Evolutionary conservation across 2,329 filamentous ascomycete species (phyloP).

Genomic region (Penicillium sp.): DNA sequence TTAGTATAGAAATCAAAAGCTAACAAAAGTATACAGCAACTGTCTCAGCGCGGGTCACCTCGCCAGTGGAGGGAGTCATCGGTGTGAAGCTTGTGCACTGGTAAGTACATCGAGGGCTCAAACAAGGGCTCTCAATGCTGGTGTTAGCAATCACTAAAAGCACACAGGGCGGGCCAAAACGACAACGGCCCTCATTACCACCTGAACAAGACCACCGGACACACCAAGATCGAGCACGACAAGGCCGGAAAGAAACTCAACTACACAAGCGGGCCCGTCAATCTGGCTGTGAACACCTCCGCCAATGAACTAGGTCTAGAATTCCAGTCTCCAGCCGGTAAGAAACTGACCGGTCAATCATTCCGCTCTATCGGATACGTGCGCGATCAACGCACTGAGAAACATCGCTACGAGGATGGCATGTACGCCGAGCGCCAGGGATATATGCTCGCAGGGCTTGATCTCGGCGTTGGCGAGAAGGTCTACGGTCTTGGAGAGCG

Average conservation of each 20-base stretch:
- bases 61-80: conserved; percentile 38
- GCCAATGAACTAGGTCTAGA: conserved; percentile 35
- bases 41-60: conserved; percentile 32
- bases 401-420: conserved; percentile 32
- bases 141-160: not conserved
- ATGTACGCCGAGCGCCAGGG: conserved; percentile 38
- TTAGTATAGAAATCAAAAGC: not conserved
- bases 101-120: conserved; percentile 13
- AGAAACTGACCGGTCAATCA: conserved; percentile 37
- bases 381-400: conserved; percentile 31
- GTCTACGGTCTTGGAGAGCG: conserved; percentile 73
- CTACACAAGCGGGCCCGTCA: conserved; percentile 33
- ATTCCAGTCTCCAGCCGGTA: conserved; percentile 22
- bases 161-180: conserved; percentile 31
- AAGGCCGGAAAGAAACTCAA: conserved; percentile 21
- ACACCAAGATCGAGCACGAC: conserved; percentile 28
- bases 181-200: conserved; percentile 38
- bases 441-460: conserved; percentile 40
- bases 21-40: conserved; percentile 23
- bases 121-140: not conserved
- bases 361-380: conserved; percentile 41
- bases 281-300: conserved; percentile 31
- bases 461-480: conserved; percentile 55
- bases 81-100: conserved; percentile 40
- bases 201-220: conserved; percentile 25